A percentile compares a stretch with the other conserved stretches of the same genome.
Conservation (phyloP, 2,329 filamentous ascomycete genomes). For the Fusarium fujikuroi region DNA sequence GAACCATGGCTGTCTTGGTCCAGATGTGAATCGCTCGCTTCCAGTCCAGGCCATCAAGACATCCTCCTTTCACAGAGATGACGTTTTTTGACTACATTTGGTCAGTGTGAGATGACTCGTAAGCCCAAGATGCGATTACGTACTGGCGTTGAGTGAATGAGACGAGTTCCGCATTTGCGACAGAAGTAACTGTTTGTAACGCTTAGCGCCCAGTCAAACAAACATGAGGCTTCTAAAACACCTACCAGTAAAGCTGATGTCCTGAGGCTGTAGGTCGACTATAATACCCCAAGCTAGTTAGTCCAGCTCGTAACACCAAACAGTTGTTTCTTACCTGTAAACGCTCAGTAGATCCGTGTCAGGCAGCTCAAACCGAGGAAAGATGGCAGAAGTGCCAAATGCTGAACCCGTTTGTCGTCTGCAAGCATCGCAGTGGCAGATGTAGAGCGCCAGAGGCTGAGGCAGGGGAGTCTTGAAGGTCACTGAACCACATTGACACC, state of each 20-base stretch:
- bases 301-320: background rate
- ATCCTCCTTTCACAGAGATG: slow-evolving; percentile 74
- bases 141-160: slow-evolving; percentile 71
- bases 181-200: slow-evolving; percentile 68
- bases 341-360: slow-evolving; percentile 60
- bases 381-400: slow-evolving; percentile 76
- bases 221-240: background rate
- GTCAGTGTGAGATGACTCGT: slow-evolving; percentile 11
- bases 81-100: slow-evolving; percentile 62
- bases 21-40: slow-evolving; percentile 72
- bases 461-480: slow-evolving; percentile 69
- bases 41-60: slow-evolving; percentile 72
- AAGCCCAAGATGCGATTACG: slow-evolving; percentile 35
- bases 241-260: slow-evolving; percentile 67
- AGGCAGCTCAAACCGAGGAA: slow-evolving; percentile 71
- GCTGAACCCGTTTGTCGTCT: slow-evolving; percentile 72
- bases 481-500: slow-evolving; percentile 73
- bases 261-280: slow-evolving; percentile 69
- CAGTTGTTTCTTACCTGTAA: slow-evolving; percentile 55
- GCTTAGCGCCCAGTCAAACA: slow-evolving; percentile 7
- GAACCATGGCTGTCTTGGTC: slow-evolving; percentile 73
- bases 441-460: slow-evolving; percentile 72
- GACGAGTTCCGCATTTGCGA: slow-evolving; percentile 70
- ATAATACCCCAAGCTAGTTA: slow-evolving; percentile 8
- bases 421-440: slow-evolving; percentile 77